A percentile compares a stretch with the other conserved stretches of the same genome.
Conservation (phyloP, 345 rosid genomes). For the Eucalyptus marginata region DNA sequence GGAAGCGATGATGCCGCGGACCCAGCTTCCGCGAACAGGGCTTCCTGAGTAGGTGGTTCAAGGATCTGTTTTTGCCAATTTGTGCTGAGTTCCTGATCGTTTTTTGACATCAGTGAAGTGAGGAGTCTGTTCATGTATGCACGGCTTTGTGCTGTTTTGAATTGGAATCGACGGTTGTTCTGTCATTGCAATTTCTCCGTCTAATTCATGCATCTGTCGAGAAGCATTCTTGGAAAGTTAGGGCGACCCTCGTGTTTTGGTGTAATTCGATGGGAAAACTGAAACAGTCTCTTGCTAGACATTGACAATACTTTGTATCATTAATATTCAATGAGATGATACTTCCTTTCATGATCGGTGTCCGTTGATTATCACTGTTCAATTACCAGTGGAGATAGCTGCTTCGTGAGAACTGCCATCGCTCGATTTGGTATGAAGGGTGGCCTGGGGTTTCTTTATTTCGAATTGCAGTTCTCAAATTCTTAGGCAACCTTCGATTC, state of each 20-base stretch:
- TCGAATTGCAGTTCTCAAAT: not conserved
- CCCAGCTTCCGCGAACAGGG: not conserved
- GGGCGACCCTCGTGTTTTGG: not conserved
- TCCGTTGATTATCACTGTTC: not conserved
- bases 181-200: not conserved
- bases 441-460: not conserved
- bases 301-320: not conserved
- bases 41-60: not conserved
- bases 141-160: not conserved
- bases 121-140: not conserved
- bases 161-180: not conserved
- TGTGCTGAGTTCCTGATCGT: not conserved
- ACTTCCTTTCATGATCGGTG: not conserved
- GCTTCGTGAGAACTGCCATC: not conserved
- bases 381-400: not conserved
- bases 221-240: not conserved
- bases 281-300: not conserved
- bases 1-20: conserved; percentile 2
- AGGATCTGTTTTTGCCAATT: not conserved
- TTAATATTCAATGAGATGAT: not conserved
- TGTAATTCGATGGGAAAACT: not conserved
- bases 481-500: not conserved
- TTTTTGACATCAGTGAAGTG: not conserved
- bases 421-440: not conserved
- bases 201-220: not conserved